Conservation (phyloP, 371 early-diverging fungal genomes). For the Mucor plumbeus region DNA sequence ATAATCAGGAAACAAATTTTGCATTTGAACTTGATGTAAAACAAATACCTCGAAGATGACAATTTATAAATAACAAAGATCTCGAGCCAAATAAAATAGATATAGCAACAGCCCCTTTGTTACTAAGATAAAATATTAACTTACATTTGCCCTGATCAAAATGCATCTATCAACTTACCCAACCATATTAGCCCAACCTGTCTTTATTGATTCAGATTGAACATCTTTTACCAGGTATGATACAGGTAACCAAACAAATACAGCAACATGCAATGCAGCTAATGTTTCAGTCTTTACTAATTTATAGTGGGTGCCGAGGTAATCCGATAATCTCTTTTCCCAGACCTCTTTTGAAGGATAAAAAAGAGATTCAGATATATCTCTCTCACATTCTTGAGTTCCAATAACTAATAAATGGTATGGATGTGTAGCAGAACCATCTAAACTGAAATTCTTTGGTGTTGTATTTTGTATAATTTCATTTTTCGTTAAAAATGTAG, state of each 20-base stretch:
- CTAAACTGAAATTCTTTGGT: conserved; percentile 15
- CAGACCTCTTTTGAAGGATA: conserved; percentile 68
- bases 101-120: conserved; percentile 83
- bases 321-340: conserved; percentile 57
- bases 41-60: conserved; percentile 72
- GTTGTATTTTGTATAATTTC: conserved; percentile 11
- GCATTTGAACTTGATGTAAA: not conserved
- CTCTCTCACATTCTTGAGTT: conserved; percentile 78
- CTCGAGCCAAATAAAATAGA: conserved; percentile 61
- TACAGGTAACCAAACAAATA: conserved; percentile 68
- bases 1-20: too few relatives aligned
- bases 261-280: conserved; percentile 72
- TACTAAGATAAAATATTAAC: conserved; percentile 47
- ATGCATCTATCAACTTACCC: conserved; percentile 28
- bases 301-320: conserved; percentile 57
- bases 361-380: conserved; percentile 64
- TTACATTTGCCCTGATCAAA: not conserved
- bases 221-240: conserved; percentile 54
- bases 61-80: conserved; percentile 73
- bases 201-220: conserved; percentile 41
- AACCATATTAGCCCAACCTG: conserved; percentile 47
- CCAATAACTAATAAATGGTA: conserved; percentile 74
- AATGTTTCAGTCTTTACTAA: conserved; percentile 65
- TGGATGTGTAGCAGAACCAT: conserved; percentile 40
- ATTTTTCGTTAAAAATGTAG: conserved; percentile 35